Percentiles rank a stretch among this genome's conserved stretches.
Conservation (phyloP, 306 rosid species). For the Sesbania bispinosa region DNA sequence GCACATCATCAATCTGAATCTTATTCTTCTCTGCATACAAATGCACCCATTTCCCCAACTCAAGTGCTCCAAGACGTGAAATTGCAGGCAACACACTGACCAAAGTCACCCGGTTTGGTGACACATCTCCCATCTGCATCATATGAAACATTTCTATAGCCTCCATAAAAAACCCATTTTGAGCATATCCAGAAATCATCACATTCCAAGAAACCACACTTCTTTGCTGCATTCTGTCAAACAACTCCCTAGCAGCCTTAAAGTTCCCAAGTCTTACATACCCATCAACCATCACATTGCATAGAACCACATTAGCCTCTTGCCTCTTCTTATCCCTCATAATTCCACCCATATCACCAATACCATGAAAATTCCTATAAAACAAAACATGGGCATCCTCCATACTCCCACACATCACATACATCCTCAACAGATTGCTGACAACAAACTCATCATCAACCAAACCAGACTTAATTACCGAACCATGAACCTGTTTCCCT, state of each 20-base stretch:
- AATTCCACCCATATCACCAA: constrained; percentile 8
- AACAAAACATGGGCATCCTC: constrained; percentile 58
- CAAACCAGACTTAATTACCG: constrained; percentile 60
- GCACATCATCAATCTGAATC: constrained; percentile 51
- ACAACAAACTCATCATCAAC: constrained; percentile 56
- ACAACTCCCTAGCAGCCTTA: constrained; percentile 44
- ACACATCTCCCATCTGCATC: constrained; percentile 51
- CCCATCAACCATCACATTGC: constrained; percentile 69
- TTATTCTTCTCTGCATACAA: constrained; percentile 54
- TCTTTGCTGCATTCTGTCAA: constrained; percentile 57
- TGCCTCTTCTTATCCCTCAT: constrained; percentile 37
- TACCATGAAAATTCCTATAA: constrained; percentile 33
- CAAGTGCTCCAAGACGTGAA: constrained; percentile 65
- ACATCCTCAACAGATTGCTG: constrained; percentile 68
- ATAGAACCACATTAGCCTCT: constrained; percentile 65
- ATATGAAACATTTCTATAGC: constrained; percentile 53
- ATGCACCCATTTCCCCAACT: constrained; percentile 77
- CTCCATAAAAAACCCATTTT: constrained; percentile 55
- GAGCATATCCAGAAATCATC: constrained; percentile 72
- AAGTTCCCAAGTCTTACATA: constrained; percentile 53
- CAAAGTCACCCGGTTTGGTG: constrained; percentile 67
- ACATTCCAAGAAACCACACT: constrained; percentile 80
- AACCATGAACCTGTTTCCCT: constrained; percentile 71
- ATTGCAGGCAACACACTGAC: constrained; percentile 69
- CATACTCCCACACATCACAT: constrained; percentile 58